Conservation (phyloP, 2,329 filamentous ascomycete species). For the Dactylellina leptospora region DNA sequence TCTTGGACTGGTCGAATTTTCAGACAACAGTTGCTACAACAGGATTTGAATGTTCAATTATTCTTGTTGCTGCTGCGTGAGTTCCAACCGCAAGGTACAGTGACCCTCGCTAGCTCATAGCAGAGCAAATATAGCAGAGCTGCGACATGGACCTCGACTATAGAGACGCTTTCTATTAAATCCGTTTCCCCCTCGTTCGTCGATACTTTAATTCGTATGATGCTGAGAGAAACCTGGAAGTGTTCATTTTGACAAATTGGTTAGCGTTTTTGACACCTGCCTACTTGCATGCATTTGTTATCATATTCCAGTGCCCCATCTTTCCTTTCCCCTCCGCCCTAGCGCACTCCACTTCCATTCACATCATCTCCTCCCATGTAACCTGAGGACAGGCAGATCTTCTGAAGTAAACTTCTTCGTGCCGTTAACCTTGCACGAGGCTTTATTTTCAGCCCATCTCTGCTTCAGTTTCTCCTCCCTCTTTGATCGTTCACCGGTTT, state of each 20-base stretch:
- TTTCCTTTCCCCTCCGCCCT: slow-evolving; percentile 29
- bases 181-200: neutral
- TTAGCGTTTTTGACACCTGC: slow-evolving; percentile 31
- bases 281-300: slow-evolving; percentile 14
- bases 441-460: slow-evolving; percentile 14
- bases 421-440: slow-evolving; percentile 18
- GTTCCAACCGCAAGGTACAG: slow-evolving; percentile 38
- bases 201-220: too few species aligned
- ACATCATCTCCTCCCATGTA: slow-evolving; percentile 16
- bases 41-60: neutral
- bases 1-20: neutral
- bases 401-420: slow-evolving; percentile 32
- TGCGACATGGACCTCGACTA: slow-evolving; percentile 8
- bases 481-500: slow-evolving; percentile 1
- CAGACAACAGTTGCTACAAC: slow-evolving; percentile 16
- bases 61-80: slow-evolving; percentile 21
- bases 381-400: slow-evolving; percentile 25
- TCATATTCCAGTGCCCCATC: slow-evolving; percentile 3
- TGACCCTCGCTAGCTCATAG: slow-evolving; percentile 25
- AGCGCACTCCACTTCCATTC: too few species aligned
- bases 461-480: neutral
- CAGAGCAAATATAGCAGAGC: slow-evolving; percentile 50
- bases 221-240: too few species aligned
- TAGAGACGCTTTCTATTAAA: neutral
- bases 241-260: slow-evolving; percentile 23